A percentile compares a stretch with the other conserved stretches of the same genome.
Conservation (phyloP, 768 basidiomycete species). For the Daedaleopsis nitida region DNA sequence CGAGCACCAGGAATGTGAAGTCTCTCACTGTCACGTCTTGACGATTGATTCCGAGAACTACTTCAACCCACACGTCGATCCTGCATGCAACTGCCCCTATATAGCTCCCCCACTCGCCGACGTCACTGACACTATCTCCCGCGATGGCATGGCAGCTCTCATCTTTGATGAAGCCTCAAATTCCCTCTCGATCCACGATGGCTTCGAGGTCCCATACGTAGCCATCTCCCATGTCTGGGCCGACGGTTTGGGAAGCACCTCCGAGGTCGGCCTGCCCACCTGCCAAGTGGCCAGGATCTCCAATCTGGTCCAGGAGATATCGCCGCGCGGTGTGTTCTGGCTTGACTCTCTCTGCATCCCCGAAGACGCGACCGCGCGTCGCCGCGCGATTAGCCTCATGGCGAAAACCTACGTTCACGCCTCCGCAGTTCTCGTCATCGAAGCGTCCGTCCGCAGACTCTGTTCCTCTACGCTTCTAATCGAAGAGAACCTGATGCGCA, state of each 20-base stretch:
- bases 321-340: constrained; percentile 14
- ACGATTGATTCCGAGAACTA: no score
- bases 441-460: constrained; percentile 9
- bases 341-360: constrained; percentile 20
- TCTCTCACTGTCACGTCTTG: no score
- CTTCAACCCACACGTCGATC: no score
- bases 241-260: constrained; percentile 18
- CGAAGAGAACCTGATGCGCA: constrained; percentile 7
- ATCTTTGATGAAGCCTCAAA: no score
- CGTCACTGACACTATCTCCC: no score
- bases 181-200: no score
- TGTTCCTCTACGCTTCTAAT: constrained; percentile 2
- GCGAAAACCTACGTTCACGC: constrained; percentile 15
- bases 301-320: background rate
- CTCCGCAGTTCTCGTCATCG: constrained; percentile 14
- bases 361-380: background rate
- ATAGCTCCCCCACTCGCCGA: no score
- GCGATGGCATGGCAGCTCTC: no score
- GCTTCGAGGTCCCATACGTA: constrained; percentile 2
- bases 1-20: no score
- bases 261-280: constrained; percentile 13
- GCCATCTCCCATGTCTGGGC: constrained; percentile 21
- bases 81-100: no score
- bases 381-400: constrained; percentile 16
- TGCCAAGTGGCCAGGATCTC: constrained; percentile 15